Evolutionary conservation across 148 eudicot species (phyloP).

Genomic region (Rhododendron simsii): DNA sequence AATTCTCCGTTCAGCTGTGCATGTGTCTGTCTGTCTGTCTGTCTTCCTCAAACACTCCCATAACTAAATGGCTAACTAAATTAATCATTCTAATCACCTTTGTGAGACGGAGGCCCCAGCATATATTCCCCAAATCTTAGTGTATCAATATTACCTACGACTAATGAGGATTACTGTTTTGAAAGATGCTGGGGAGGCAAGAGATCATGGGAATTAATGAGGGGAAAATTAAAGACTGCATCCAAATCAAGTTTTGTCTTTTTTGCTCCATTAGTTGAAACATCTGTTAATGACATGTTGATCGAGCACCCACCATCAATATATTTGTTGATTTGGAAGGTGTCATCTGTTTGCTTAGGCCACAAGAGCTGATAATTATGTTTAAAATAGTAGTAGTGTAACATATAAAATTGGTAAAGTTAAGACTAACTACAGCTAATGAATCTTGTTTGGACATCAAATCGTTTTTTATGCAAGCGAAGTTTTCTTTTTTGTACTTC

Average conservation of each 20-base stretch:
- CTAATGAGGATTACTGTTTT: slow-evolving; percentile 5
- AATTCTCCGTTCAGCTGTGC: neutral
- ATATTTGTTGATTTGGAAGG: neutral
- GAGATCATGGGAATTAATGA: neutral
- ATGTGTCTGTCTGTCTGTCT: neutral
- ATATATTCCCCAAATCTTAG: slow-evolving; percentile 12
- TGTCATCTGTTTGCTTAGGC: neutral
- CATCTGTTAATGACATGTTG: neutral
- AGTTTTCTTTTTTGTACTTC: neutral
- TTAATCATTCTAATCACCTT: neutral
- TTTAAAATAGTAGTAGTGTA: neutral
- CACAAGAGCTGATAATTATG: neutral
- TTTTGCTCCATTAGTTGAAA: neutral
- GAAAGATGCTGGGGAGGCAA: neutral
- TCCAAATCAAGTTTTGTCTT: neutral
- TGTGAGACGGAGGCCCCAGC: neutral
- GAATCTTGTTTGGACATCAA: neutral
- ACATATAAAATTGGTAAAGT: neutral
- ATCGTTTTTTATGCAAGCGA: neutral
- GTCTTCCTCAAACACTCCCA: neutral
- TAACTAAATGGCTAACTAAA: neutral
- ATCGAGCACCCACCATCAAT: neutral
- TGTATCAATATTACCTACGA: neutral
- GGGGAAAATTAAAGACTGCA: neutral
- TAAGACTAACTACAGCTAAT: neutral